Evolutionary conservation across 371 early-diverging fungal genomes (phyloP), one percentile per base, ranked within the genome.

Genomic region (Apophysomyces elegans): DNA sequence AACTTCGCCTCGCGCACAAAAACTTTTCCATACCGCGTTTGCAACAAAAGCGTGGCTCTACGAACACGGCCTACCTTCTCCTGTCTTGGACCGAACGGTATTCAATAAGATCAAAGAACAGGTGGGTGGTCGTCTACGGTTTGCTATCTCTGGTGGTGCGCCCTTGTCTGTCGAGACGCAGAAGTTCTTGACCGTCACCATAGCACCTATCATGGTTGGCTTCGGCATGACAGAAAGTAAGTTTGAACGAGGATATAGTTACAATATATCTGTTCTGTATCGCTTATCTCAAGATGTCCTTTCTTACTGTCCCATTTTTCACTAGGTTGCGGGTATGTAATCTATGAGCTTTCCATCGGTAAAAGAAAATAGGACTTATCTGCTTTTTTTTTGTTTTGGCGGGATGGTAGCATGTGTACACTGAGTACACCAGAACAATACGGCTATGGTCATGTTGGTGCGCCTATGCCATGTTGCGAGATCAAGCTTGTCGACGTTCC

Each of bases 401-500:
- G 7, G 41, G 41, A 37, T 39, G 38, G 16, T 59, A 72, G 89
- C 64, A 79, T 88, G 67, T 80, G 84, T 56, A 66, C 86, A n/a
- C 69, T 90, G 41, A 76, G 83, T 76, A 62, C 77, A 4, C 88
- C 88, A 6, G 79, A 81, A 45, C 76, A 77, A 61, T 75, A 80
- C 56, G 73, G 73, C 37, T 78, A 81, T 74, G 84, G 88, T 65
- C 72, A 88, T 50, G 89, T 93, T 39, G 98, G 98, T 5, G 80
- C 90, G 5, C 95, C 96, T 16, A 73, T 88, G 5, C 88, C 93
- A 6, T 87, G 90, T 62, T 76, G 81, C 59, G 93, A 93, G 71
- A 77, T 95, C 68, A 96, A 95, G 78, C 87, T 99, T 13, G 90
- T 93, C 12, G 92, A 93, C 74, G 89, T 92, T 11, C 87, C 90